phyloP scores from a whole-genome alignment of 2,329 filamentous ascomycete species.

The Colletotrichum sansevieriae region DNA sequence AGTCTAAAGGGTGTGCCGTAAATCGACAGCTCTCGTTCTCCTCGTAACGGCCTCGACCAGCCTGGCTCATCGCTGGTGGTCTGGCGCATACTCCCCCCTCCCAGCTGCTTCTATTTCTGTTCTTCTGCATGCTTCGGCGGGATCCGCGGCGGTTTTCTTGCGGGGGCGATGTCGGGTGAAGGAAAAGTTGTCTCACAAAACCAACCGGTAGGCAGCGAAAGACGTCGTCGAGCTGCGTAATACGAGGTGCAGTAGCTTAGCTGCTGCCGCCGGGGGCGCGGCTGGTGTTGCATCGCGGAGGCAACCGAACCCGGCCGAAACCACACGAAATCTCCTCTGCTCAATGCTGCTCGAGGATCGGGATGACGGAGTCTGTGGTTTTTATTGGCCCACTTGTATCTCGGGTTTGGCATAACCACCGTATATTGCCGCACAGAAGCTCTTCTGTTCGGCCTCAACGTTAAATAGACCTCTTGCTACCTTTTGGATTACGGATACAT shows the following conservation, averaged over 20 bases:
- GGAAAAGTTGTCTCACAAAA: constrained; percentile 21
- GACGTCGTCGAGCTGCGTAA: constrained; percentile 5
- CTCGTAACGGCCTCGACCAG: constrained; percentile 4
- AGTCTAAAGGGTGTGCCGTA: too few species aligned
- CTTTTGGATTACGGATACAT: too few species aligned
- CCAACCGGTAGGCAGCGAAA: constrained; percentile 7
- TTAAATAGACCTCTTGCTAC: too few species aligned
- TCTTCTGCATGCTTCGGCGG: not conserved
- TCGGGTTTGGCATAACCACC: not conserved
- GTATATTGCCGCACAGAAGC: not conserved
- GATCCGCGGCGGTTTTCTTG: not conserved
- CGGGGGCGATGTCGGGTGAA: too few species aligned
- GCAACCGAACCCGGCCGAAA: constrained; percentile 24
- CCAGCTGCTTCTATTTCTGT: constrained; percentile 25
- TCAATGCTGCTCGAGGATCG: not conserved
- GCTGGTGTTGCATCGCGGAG: constrained; percentile 34
- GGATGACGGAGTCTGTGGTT: not conserved
- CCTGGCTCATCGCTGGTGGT: not conserved
- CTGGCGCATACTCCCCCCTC: constrained; percentile 1
- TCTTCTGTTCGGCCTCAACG: too few species aligned
- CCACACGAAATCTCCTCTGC: not conserved
- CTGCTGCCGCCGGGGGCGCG: not conserved
- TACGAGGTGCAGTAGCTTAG: constrained; percentile 35
- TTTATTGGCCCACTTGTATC: not conserved
- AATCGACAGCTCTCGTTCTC: constrained; percentile 4